phyloP scores from a whole-genome alignment of 768 basidiomycete genomes.

The Leccinum olivaceopallidum region DNA sequence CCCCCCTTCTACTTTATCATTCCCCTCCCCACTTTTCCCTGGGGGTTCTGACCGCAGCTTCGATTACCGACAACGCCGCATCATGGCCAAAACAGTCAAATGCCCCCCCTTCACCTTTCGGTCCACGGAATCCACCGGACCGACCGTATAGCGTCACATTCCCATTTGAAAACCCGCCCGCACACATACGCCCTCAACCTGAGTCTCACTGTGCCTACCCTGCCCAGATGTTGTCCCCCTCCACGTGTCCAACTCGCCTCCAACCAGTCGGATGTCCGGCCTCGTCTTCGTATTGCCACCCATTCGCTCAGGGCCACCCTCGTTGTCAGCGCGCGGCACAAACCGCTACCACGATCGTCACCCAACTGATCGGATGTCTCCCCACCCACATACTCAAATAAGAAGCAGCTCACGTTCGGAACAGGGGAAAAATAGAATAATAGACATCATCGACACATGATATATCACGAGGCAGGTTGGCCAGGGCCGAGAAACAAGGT shows the following conservation, averaged over 20 bases:
- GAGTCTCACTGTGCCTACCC: constrained; percentile 2
- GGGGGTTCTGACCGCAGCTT: neutral
- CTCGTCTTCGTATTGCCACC: constrained; percentile 6
- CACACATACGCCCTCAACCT: constrained; percentile 23
- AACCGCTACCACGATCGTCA: constrained; percentile 8
- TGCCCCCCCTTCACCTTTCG: neutral
- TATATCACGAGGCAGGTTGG: constrained; percentile 5
- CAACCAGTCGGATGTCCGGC: constrained; percentile 4
- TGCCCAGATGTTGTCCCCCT: neutral
- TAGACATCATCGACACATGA: constrained; percentile 18
- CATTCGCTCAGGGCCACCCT: constrained; percentile 16
- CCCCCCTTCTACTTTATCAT: neutral
- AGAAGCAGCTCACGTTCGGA: neutral
- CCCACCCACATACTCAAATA: constrained; percentile 2
- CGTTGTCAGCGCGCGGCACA: constrained; percentile 27
- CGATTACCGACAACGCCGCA: neutral
- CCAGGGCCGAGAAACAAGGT: neutral
- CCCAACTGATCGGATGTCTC: constrained; percentile 13
- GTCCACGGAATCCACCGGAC: neutral
- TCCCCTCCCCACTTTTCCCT: neutral
- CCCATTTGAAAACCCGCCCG: constrained; percentile 13
- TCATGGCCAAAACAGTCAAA: neutral
- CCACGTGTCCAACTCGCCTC: constrained; percentile 13
- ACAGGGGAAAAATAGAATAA: constrained; percentile 21
- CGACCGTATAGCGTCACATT: neutral